These are phyloP conservation scores for Chaetomiaceae sp. DNA, from an alignment of 2,329 filamentous ascomycete species.

Conservation along the genomic window DNA sequence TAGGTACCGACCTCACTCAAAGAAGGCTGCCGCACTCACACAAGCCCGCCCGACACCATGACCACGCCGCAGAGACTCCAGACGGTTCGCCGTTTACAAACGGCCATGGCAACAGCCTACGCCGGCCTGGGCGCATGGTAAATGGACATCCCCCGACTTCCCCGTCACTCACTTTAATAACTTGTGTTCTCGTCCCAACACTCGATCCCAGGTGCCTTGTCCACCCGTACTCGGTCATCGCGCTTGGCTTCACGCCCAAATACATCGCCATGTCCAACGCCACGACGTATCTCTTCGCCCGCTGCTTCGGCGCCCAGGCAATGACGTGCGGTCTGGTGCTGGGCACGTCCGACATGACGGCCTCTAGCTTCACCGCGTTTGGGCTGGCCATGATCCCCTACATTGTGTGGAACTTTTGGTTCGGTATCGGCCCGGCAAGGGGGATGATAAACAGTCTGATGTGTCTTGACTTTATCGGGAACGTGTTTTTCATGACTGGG, in stretches of 20 bases:
- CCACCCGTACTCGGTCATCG: conserved; percentile 20
- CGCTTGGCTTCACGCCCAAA: conserved; percentile 18
- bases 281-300: conserved; percentile 17
- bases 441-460: conserved; percentile 19
- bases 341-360: conserved; percentile 21
- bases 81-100: conserved; percentile 21
- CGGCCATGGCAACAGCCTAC: conserved; percentile 20
- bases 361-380: conserved; percentile 21
- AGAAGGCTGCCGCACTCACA: too few relatives aligned
- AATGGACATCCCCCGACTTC: too few relatives aligned
- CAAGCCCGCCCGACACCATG: conserved; percentile 11
- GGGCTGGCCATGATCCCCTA: conserved; percentile 24
- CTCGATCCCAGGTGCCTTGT: conserved; percentile 15
- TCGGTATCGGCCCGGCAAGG: conserved; percentile 15
- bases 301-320: conserved; percentile 24
- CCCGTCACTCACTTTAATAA: too few relatives aligned
- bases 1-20: too few relatives aligned
- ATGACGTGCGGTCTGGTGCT: conserved; percentile 23
- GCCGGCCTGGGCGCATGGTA: conserved; percentile 21
- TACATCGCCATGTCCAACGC: conserved; percentile 16
- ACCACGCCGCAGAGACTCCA: conserved; percentile 17
- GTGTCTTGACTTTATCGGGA: conserved; percentile 21
- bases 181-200: neutral
- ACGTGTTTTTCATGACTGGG: conserved; percentile 19
- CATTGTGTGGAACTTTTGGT: conserved; percentile 20